Percentiles rank a stretch among this genome's conserved stretches.
Conservation (phyloP, 2,329 filamentous ascomycete genomes). For the Fusarium vanettenii region DNA sequence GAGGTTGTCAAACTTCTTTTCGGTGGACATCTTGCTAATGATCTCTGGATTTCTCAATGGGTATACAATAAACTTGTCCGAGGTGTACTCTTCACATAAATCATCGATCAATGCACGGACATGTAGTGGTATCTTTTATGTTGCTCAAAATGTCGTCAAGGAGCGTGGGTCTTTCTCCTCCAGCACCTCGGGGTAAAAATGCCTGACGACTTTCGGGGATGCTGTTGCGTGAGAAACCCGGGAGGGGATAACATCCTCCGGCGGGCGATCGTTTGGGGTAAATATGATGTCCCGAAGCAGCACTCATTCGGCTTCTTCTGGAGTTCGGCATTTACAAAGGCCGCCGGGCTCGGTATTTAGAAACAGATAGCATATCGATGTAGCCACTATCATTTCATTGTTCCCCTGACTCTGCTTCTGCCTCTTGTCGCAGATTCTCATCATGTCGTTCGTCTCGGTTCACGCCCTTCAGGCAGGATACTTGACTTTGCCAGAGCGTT, state of each 20-base stretch:
- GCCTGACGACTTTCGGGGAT: not conserved
- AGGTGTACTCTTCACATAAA: not conserved
- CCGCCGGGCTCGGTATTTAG: not conserved
- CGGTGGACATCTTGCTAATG: conserved; percentile 2
- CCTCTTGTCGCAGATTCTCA: not conserved
- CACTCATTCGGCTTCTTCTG: not conserved
- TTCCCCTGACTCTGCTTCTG: not conserved
- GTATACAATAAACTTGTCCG: not conserved
- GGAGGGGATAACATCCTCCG: not conserved
- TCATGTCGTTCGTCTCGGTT: conserved; percentile 9
- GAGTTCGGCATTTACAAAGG: not conserved
- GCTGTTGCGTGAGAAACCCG: not conserved
- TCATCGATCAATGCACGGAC: not conserved
- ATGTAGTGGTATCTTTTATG: not conserved
- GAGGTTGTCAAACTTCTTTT: conserved; percentile 14
- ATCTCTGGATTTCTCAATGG: not conserved
- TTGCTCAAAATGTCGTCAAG: not conserved
- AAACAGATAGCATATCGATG: not conserved
- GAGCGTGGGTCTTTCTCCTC: not conserved
- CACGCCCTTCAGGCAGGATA: conserved; percentile 13
- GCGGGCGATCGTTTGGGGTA: not conserved
- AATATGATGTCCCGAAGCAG: not conserved
- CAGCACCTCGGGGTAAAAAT: not conserved
- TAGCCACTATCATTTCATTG: accelerated
- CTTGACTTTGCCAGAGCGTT: conserved; percentile 13